Conservation (phyloP, 75 land plant genomes). For the Isoetes taiwanensis region DNA sequence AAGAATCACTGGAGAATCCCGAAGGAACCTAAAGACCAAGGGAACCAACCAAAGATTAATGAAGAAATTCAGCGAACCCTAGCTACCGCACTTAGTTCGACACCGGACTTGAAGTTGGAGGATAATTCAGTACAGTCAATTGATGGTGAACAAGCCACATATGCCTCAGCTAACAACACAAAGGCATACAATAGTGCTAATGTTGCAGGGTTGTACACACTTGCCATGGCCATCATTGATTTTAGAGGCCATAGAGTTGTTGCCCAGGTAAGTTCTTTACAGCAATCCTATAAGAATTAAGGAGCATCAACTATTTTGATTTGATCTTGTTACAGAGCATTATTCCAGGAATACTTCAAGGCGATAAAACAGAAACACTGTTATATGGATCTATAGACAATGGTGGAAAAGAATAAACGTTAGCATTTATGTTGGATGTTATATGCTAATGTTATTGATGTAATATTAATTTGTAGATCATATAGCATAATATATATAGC, state of each 20-base stretch:
- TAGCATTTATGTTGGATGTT: no score
- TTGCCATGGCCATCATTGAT: slow-evolving; percentile 98
- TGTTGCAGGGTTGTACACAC: slow-evolving; percentile 80
- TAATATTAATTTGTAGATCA: no score
- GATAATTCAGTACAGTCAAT: slow-evolving; percentile 9
- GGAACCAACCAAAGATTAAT: no score
- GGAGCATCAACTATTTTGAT: no score
- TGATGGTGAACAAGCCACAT: slow-evolving; percentile 91
- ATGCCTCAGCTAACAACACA: slow-evolving; percentile 97
- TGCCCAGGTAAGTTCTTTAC: slow-evolving; percentile 63
- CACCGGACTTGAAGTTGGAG: not conserved
- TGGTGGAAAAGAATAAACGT: no score
- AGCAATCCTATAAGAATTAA: no score
- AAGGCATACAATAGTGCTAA: slow-evolving; percentile 95
- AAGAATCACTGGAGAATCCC: slow-evolving; percentile 6
- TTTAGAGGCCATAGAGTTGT: slow-evolving; percentile 93
- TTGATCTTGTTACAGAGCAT: slow-evolving; percentile 82
- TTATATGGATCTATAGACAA: slow-evolving; percentile 98
- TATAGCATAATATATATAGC: no score
- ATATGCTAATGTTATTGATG: no score
- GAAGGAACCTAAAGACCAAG: no score
- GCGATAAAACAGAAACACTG: slow-evolving; percentile 94
- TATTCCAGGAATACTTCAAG: slow-evolving; percentile 98
- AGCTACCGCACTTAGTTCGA: no score
- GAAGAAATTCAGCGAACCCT: no score